phyloP scores from a whole-genome alignment of 352 stramenopile species.

The Phytophthora constricta region DNA sequence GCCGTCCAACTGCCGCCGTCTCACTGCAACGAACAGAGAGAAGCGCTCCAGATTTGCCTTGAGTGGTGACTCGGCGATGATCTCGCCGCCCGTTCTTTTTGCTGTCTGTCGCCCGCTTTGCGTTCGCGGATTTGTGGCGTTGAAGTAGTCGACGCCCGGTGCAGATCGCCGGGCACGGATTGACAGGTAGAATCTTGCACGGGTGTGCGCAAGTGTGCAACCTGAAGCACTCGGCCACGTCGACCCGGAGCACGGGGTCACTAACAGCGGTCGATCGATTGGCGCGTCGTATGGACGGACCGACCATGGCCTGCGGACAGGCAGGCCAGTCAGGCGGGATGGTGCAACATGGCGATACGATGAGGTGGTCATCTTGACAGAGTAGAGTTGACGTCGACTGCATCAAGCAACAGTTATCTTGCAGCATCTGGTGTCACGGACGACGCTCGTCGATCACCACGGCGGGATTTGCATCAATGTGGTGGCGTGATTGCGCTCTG shows the following conservation, averaged over 20 bases:
- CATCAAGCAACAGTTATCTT: neutral
- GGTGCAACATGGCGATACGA: neutral
- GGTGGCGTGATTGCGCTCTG: too few relatives aligned
- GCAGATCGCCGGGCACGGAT: slow-evolving; percentile 1
- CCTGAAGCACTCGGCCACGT: neutral
- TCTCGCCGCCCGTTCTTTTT: neutral
- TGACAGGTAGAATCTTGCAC: slow-evolving; percentile 2
- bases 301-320: neutral
- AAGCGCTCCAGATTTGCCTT: neutral
- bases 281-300: neutral
- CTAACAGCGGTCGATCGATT: neutral
- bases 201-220: neutral
- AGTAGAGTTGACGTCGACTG: neutral
- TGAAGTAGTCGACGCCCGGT: slow-evolving; percentile 1
- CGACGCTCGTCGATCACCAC: neutral
- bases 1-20: neutral
- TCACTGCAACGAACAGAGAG: neutral
- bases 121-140: neutral
- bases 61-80: neutral
- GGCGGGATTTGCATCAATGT: neutral
- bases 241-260: neutral
- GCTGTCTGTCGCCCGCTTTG: neutral
- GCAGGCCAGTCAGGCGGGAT: neutral
- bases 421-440: neutral
- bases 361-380: neutral